These are phyloP conservation scores for Fusarium kyushuense DNA, from an alignment of 2,329 filamentous ascomycete genomes.

Conservation along the genomic window DNA sequence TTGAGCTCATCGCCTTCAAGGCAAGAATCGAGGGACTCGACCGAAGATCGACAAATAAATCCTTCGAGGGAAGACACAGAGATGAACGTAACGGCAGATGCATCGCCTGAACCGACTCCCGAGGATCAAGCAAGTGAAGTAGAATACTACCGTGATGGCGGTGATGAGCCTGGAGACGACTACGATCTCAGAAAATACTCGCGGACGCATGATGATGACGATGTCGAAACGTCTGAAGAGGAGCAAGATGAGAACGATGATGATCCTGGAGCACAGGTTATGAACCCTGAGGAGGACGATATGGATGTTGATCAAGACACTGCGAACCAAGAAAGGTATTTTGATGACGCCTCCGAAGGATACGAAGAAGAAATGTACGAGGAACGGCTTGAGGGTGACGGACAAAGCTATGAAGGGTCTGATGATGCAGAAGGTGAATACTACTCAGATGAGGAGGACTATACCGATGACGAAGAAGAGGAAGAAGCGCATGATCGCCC, in stretches of 20 bases:
- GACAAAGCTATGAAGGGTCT: conserved; percentile 44
- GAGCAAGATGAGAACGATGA: conserved; percentile 48
- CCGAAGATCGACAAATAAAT: conserved; percentile 18
- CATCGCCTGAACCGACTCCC: conserved; percentile 17
- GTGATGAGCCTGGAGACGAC: conserved; percentile 51
- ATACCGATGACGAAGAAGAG: conserved; percentile 42
- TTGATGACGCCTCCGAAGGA: conserved; percentile 26
- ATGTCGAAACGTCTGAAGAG: conserved; percentile 48
- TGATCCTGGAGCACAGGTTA: conserved; percentile 40
- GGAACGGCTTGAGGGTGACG: conserved; percentile 34
- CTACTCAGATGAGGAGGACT: conserved; percentile 46
- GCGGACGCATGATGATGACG: conserved; percentile 51
- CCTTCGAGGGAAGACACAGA: conserved; percentile 13
- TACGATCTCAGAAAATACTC: conserved; percentile 53
- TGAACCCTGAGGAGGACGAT: conserved; percentile 41
- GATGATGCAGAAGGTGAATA: conserved; percentile 49
- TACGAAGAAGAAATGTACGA: conserved; percentile 47
- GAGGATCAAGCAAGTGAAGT: conserved; percentile 37
- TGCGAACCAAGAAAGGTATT: conserved; percentile 37
- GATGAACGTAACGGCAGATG: conserved; percentile 6
- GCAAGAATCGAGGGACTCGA: conserved; percentile 19
- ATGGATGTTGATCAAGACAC: conserved; percentile 48
- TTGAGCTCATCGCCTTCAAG: conserved; percentile 40
- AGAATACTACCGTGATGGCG: conserved; percentile 44
- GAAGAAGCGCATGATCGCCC: conserved; percentile 35